A percentile compares a stretch with the other conserved stretches of the same genome.
These are phyloP conservation scores for Euphorbia tirucalli DNA, from an alignment of 345 rosid genomes.

Conservation along the genomic window DNA sequence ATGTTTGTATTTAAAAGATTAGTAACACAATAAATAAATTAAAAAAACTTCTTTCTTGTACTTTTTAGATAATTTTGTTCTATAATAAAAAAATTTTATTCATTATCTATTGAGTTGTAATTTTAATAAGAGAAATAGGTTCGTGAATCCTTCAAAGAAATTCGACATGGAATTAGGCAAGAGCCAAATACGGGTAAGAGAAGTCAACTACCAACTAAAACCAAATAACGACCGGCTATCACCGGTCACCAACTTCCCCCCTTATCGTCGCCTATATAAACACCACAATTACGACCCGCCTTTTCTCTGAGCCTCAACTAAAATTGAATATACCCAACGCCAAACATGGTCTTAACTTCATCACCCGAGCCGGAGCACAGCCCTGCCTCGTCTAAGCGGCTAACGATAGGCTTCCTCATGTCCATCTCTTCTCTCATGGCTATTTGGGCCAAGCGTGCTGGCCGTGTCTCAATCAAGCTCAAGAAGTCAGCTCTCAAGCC, in stretches of 20 bases:
- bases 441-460: conserved; percentile 55
- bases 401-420: conserved; percentile 34
- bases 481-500: conserved; percentile 19
- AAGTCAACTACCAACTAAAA: conserved; percentile 23
- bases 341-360: conserved; percentile 30
- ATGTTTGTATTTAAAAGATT: too few relatives aligned
- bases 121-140: neutral
- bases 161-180: neutral
- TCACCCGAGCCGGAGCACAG: neutral
- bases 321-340: neutral
- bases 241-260: conserved; percentile 21
- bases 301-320: neutral
- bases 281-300: neutral
- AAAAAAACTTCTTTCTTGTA: too few relatives aligned
- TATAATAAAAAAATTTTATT: too few relatives aligned
- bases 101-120: neutral
- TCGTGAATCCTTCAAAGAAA: too few relatives aligned
- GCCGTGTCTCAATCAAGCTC: conserved; percentile 47
- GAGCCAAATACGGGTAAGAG: neutral
- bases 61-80: too few relatives aligned
- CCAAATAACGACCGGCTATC: conserved; percentile 22
- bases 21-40: too few relatives aligned
- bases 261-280: neutral
- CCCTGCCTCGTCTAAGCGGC: conserved; percentile 32
- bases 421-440: conserved; percentile 45